phyloP scores from a whole-genome alignment of 164 flowering plant genomes.

The Aristolochia californica region DNA sequence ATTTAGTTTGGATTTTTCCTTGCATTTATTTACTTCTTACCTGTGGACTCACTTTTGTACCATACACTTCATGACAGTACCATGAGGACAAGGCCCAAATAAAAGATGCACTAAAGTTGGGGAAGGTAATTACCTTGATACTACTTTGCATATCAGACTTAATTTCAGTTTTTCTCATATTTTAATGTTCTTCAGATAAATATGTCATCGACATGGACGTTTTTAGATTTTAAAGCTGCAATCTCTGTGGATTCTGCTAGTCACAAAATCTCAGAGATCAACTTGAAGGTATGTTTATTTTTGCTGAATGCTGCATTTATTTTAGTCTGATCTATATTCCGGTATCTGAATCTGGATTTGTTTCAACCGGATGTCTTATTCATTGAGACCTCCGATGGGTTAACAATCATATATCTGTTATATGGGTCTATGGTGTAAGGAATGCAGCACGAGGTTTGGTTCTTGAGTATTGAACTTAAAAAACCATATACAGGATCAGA shows the following conservation, averaged over 20 bases:
- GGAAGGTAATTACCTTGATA: constrained; percentile 36
- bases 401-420: too few relatives aligned
- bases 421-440: too few relatives aligned
- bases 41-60: not conserved
- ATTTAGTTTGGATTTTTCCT: too few relatives aligned
- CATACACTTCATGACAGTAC: constrained; percentile 37
- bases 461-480: too few relatives aligned
- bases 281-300: constrained; percentile 48
- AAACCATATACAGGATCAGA: too few relatives aligned
- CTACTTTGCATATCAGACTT: too few relatives aligned
- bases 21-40: not conserved
- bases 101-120: constrained; percentile 65
- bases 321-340: not conserved
- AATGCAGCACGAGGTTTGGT: too few relatives aligned
- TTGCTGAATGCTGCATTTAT: not conserved
- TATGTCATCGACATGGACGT: constrained; percentile 45
- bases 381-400: too few relatives aligned
- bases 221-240: constrained; percentile 68
- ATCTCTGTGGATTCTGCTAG: constrained; percentile 31
- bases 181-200: constrained; percentile 33
- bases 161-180: not conserved
- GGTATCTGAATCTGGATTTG: too few relatives aligned
- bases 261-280: constrained; percentile 45
- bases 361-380: too few relatives aligned
- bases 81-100: constrained; percentile 66